These are phyloP conservation scores for Fragaria ananassa DNA, from an alignment of 306 rosid species.

Conservation along the genomic window DNA sequence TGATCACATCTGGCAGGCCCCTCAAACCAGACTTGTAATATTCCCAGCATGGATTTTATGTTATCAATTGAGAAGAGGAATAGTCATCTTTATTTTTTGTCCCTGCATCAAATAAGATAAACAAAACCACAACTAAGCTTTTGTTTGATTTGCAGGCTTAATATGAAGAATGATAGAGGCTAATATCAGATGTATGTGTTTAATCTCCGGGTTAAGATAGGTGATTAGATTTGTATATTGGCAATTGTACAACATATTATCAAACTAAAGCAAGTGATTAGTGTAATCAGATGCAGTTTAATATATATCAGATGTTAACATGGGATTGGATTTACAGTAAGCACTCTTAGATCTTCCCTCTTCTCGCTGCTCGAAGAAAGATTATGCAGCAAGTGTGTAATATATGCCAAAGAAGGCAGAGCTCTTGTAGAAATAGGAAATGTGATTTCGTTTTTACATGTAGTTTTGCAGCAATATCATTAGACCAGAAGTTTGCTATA, in stretches of 20 bases:
- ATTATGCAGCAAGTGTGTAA: neutral
- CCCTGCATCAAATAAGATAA: neutral
- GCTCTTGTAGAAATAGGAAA: neutral
- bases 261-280: neutral
- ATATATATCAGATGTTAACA: neutral
- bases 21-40: neutral
- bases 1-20: slow-evolving; percentile 7
- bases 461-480: too few relatives aligned
- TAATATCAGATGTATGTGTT: neutral
- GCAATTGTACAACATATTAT: too few relatives aligned
- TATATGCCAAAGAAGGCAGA: neutral
- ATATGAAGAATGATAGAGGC: neutral
- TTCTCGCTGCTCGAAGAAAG: neutral
- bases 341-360: neutral
- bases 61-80: neutral
- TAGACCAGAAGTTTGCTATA: too few relatives aligned
- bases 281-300: neutral
- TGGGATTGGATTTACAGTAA: neutral
- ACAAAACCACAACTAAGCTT: neutral
- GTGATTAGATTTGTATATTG: neutral
- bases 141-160: neutral
- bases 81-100: neutral
- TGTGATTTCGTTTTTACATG: too few relatives aligned
- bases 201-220: neutral
- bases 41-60: neutral